Conservation (phyloP, 2,329 filamentous ascomycete species). For the Ophiostoma quercus region DNA sequence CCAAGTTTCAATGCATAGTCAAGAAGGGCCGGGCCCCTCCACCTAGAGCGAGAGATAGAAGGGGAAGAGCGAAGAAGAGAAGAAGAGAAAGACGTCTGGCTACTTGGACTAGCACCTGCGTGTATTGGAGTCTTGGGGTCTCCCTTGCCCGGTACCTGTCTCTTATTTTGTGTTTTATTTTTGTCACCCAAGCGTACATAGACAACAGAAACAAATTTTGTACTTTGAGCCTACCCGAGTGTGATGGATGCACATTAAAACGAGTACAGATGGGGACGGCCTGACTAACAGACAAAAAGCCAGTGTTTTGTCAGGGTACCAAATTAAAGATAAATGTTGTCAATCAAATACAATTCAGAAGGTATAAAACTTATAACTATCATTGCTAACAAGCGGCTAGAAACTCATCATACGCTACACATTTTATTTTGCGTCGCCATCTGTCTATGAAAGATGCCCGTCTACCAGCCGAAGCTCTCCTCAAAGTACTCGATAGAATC, state of each 20-base stretch:
- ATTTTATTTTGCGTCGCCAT: background rate
- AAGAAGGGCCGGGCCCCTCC: background rate
- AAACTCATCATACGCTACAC: background rate
- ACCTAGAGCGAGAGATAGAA: background rate
- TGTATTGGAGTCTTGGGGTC: background rate
- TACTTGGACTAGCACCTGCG: background rate
- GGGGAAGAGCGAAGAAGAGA: background rate
- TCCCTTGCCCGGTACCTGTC: no score
- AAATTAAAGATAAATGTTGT: no score
- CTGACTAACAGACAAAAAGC: background rate
- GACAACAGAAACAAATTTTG: conserved; percentile 21
- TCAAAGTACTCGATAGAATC: conserved; percentile 27
- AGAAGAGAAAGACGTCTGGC: background rate
- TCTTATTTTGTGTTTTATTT: conserved; percentile 1
- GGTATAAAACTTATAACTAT: background rate
- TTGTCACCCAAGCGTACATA: conserved; percentile 23
- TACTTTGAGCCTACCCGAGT: background rate
- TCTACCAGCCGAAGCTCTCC: conserved; percentile 28
- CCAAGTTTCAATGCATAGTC: conserved; percentile 13
- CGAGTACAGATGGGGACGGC: background rate
- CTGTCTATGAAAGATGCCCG: background rate
- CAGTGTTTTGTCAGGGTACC: background rate
- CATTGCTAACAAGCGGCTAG: background rate
- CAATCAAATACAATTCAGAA: background rate
- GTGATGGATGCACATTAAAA: background rate